Percentiles rank a stretch among this genome's conserved stretches.
Conservation (phyloP, 1,284 basidiomycete genomes). For the Ganoderma sp. region DNA sequence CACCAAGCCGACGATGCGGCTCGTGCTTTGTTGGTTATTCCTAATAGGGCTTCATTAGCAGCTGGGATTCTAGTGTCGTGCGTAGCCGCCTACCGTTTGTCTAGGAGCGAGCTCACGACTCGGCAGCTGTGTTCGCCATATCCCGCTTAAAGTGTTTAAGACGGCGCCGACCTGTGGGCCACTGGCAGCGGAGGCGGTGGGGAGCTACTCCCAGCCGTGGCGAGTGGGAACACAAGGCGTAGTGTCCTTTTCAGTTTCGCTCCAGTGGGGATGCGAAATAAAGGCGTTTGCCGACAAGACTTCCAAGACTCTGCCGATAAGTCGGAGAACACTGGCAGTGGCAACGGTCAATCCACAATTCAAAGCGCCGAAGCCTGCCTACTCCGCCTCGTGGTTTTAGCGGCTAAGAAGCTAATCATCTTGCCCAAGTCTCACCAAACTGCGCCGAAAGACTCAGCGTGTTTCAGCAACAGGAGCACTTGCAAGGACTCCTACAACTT, state of each 20-base stretch:
- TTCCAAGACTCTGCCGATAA: not conserved
- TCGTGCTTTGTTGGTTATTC: not conserved
- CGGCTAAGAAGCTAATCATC: not conserved
- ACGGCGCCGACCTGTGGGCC: no score
- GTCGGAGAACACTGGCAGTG: not conserved
- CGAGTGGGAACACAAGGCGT: not conserved
- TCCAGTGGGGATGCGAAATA: not conserved
- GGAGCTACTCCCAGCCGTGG: not conserved
- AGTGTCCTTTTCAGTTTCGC: not conserved
- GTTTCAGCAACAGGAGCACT: not conserved
- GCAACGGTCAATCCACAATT: constrained; percentile 1
- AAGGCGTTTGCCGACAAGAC: not conserved
- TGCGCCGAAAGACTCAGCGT: not conserved
- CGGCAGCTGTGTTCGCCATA: constrained; percentile 4
- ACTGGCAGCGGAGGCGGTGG: not conserved
- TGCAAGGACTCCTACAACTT: not conserved
- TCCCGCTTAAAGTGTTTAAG: not conserved
- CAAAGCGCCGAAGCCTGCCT: not conserved
- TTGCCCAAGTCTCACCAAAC: not conserved
- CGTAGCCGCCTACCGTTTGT: not conserved
- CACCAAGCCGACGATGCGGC: not conserved
- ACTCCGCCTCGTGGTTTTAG: not conserved
- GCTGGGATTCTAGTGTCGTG: constrained; percentile 14
- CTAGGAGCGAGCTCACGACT: not conserved
- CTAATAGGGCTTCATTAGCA: constrained; percentile 5